Evolutionary conservation across 2,329 filamentous ascomycete species (phyloP).

Genomic region (Apiospora aurea): DNA sequence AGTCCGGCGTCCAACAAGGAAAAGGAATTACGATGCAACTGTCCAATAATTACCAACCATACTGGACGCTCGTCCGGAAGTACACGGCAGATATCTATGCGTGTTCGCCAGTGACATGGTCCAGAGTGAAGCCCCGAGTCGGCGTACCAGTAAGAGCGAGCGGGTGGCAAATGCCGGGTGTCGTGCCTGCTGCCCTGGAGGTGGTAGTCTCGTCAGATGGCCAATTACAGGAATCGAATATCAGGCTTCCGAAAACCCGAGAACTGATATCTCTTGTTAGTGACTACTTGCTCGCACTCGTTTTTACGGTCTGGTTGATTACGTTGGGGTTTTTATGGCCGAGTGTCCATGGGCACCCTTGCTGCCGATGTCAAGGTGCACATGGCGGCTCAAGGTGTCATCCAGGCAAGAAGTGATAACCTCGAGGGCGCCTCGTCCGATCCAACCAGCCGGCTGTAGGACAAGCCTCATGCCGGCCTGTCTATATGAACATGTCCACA

Average conservation of each 20-base stretch:
- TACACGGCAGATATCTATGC: not conserved
- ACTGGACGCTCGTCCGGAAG: not conserved
- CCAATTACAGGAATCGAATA: not conserved
- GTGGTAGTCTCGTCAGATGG: conserved; percentile 8
- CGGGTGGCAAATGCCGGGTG: conserved; percentile 6
- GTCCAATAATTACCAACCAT: not conserved
- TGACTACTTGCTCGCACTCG: not conserved
- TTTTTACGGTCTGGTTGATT: not conserved
- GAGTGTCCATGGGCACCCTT: conserved; percentile 13
- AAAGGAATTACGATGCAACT: not conserved
- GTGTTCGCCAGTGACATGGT: not conserved
- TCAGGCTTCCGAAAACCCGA: not conserved
- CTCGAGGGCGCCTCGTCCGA: conserved; percentile 8
- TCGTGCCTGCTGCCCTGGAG: not conserved
- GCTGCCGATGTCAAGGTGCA: conserved; percentile 22
- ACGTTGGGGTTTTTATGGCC: conserved; percentile 18
- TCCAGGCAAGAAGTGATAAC: conserved; percentile 9
- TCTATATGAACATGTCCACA: not conserved
- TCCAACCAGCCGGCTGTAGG: conserved; percentile 14
- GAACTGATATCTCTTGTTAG: not conserved
- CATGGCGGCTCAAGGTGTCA: conserved; percentile 14
- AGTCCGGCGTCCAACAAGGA: not conserved
- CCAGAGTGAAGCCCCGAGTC: not conserved
- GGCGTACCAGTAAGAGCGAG: not conserved
- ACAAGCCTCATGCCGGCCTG: conserved; percentile 11